Evolutionary conservation across 2,329 filamentous ascomycete genomes (phyloP).

Genomic region (Sporothrix dimorphospora): DNA sequence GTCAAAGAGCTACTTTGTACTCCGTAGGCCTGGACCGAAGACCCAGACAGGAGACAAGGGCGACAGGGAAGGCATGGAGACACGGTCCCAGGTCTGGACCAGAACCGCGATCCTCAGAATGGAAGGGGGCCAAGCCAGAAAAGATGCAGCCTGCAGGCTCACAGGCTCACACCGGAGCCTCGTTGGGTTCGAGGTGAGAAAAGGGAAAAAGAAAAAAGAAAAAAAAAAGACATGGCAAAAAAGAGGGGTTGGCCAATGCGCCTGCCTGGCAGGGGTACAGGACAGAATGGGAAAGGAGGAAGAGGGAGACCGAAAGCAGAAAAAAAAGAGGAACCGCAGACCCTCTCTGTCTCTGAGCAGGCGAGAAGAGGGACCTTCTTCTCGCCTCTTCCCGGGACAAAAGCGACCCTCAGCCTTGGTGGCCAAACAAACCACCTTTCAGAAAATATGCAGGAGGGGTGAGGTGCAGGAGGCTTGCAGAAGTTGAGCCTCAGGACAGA

Average conservation of each 20-base stretch:
- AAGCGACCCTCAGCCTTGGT: not conserved
- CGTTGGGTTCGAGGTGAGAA: not conserved
- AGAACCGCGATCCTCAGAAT: not conserved
- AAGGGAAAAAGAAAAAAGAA: not conserved
- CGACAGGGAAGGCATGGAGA: not conserved
- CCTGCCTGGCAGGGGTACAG: not conserved
- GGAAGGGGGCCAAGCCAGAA: not conserved
- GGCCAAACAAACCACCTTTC: not conserved
- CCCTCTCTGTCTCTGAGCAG: not conserved
- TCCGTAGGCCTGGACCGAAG: not conserved
- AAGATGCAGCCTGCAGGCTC: conserved; percentile 14
- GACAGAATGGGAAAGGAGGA: not conserved
- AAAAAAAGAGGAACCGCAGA: not conserved
- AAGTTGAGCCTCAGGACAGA: conserved; percentile 2
- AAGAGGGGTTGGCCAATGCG: conserved; percentile 6
- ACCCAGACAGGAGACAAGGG: not conserved
- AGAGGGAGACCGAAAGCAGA: not conserved
- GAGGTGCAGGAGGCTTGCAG: not conserved
- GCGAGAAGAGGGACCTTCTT: not conserved
- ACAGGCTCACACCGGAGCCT: conserved; percentile 21
- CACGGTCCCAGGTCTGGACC: not conserved
- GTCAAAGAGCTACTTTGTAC: not conserved
- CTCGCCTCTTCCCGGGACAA: not conserved
- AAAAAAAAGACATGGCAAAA: not conserved
- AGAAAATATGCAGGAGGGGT: not conserved